Evolutionary conservation across 345 rosid species (phyloP).

Genomic region (Mallotus nudiflorus): DNA sequence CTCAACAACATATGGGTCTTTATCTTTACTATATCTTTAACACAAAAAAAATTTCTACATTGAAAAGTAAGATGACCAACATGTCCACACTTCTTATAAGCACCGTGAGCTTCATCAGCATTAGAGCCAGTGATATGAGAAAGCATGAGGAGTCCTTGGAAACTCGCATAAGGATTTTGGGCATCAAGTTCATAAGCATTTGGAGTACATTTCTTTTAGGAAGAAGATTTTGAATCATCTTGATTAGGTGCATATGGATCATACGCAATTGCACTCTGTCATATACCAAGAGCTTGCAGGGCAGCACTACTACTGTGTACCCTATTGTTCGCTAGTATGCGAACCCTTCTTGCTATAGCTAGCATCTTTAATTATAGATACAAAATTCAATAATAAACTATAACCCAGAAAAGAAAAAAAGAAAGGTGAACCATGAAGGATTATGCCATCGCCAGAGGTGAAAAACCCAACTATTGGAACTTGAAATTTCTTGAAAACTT

Average conservation of each 20-base stretch:
- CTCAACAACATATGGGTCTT: conserved; percentile 53
- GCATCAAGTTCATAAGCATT: conserved; percentile 50
- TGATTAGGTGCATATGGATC: conserved; percentile 94
- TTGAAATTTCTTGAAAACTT: too few relatives aligned
- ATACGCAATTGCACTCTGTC: conserved; percentile 96
- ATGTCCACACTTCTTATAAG: conserved; percentile 91
- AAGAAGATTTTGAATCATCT: conserved; percentile 60
- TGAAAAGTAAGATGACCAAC: conserved; percentile 91
- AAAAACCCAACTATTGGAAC: too few relatives aligned
- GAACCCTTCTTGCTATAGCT: conserved; percentile 99
- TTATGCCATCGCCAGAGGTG: too few relatives aligned
- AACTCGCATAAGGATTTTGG: conserved; percentile 76
- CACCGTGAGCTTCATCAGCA: conserved; percentile 83
- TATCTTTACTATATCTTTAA: conserved; percentile 68
- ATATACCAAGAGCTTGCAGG: conserved; percentile 92
- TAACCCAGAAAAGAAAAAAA: too few relatives aligned
- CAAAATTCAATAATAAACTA: too few relatives aligned
- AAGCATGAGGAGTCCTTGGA: conserved; percentile 81
- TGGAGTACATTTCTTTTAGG: conserved; percentile 36
- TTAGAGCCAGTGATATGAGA: conserved; percentile 75
- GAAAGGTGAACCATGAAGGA: too few relatives aligned
- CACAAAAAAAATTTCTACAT: conserved; percentile 81
- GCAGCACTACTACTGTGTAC: conserved; percentile 99
- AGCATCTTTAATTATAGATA: conserved; percentile 60
- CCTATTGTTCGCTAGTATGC: conserved; percentile 98